Base-by-base conservation (phyloP, 2,329 filamentous ascomycete genomes). In the Claviceps sp. region DNA sequence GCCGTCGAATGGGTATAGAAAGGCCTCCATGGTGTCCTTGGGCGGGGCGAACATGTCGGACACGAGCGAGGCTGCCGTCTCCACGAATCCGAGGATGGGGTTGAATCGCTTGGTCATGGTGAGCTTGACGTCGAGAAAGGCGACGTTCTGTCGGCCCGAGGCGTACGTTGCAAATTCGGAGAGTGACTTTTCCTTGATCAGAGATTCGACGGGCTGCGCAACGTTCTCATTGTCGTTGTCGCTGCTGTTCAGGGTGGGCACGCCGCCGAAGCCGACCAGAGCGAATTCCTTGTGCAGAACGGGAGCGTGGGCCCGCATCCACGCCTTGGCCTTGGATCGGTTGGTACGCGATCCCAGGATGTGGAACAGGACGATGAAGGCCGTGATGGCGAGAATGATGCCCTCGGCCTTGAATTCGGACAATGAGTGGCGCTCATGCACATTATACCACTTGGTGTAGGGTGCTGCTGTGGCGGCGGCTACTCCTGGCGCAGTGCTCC, bases 391-490 rank as follows among this genome's bases (percentile, higher is more conserved):
- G 54, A 96, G 72, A 61, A 98, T 86, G 66, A 89, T 72, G 54
- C 87, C 85, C 72, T 98, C 93, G 62, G 84, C 78, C 70, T 82
- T 82, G 77, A 98, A 98, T 67, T 98, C 93, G 63, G 76, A 77
- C 54, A 84, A 72, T 26, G 82, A 82, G 62, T 90, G 83, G 63
- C 93, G 89, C 78, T 97, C 90, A 78, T 95, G 93, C 55, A 97
- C 75, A 52, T 89, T 89, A 73, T 97, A 98, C 93, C 93, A 98
- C 74, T 88, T 89, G 49, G 89, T 95, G 69, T 85, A 96, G 14
- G 87, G 86, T 26, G 75, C 72, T 44, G 66, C 69, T 45, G 75
- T 74, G 47, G 70, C 67, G 45, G 72, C 73, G 54, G 77, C 74
- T 18, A 77, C 74, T 18, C 69, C 65, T 34, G 72, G 65, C 48